phyloP scores from a whole-genome alignment of 331 rosid species.

The Rhamnella rubrinervis region DNA sequence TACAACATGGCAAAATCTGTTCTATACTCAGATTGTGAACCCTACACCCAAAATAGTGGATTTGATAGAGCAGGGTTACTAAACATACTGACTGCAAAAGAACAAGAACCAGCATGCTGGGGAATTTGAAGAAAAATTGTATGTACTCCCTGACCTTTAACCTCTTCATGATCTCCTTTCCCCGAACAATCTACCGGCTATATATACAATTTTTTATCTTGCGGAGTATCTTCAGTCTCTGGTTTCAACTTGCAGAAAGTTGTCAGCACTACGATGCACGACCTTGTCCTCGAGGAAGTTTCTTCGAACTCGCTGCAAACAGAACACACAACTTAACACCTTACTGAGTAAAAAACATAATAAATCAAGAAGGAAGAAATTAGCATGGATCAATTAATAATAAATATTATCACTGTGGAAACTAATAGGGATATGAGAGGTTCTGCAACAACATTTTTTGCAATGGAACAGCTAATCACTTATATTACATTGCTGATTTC shows the following conservation, averaged over 20 bases:
- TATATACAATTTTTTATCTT: slow-evolving; percentile 6
- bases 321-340: slow-evolving; percentile 18
- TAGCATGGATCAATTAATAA: not conserved
- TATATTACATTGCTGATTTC: no score
- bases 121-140: not conserved
- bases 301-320: slow-evolving; percentile 52
- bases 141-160: not conserved
- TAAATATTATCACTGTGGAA: not conserved
- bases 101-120: no score
- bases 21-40: no score
- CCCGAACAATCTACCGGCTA: not conserved
- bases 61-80: no score
- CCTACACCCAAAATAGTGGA: no score
- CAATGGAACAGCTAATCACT: no score
- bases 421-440: not conserved
- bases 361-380: not conserved
- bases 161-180: not conserved
- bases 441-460: no score
- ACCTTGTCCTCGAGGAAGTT: slow-evolving; percentile 76
- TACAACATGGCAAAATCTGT: no score
- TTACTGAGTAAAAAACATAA: not conserved
- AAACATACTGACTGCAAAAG: no score
- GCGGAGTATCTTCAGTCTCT: not conserved
- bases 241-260: no score
- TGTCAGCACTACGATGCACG: slow-evolving; percentile 26